Conservation (phyloP, 1,284 basidiomycete genomes). For the Melampsora occidentalis region DNA sequence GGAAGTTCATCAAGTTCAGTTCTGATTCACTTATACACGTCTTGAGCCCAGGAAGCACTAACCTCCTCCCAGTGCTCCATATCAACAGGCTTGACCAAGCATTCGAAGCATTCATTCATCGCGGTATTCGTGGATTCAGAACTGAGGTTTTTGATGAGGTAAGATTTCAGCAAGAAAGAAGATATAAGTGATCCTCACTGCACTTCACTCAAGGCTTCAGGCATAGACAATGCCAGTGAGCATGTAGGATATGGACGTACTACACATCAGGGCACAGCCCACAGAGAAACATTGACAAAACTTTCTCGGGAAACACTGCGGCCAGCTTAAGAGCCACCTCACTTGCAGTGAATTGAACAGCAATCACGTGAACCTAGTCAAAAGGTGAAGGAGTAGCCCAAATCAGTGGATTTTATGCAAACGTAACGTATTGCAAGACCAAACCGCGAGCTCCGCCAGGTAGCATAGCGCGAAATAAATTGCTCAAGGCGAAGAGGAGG, state of each 20-base stretch:
- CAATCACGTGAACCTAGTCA: neutral
- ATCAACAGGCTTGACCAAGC: neutral
- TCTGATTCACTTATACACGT: no score
- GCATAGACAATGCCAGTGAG: no score
- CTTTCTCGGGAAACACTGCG: slow-evolving; percentile 1
- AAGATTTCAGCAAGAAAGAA: no score
- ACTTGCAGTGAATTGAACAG: neutral
- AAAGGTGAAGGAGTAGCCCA: neutral
- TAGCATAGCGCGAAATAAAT: neutral
- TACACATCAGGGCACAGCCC: neutral
- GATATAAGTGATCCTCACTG: no score
- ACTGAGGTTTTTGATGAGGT: neutral
- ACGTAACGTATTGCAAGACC: no score
- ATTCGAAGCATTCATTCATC: neutral
- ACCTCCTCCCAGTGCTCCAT: slow-evolving; percentile 3
- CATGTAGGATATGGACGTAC: no score
- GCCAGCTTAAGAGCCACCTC: slow-evolving; percentile 10
- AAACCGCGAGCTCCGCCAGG: no score
- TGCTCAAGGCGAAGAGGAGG: neutral
- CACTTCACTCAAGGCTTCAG: no score
- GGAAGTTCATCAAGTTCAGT: no score
- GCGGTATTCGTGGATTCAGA: neutral
- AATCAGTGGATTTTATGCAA: no score
- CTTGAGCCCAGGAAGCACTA: neutral
- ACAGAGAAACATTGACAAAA: neutral